Conservation (phyloP, 805 yeast species). For the Danielozyma ontarioensis region DNA sequence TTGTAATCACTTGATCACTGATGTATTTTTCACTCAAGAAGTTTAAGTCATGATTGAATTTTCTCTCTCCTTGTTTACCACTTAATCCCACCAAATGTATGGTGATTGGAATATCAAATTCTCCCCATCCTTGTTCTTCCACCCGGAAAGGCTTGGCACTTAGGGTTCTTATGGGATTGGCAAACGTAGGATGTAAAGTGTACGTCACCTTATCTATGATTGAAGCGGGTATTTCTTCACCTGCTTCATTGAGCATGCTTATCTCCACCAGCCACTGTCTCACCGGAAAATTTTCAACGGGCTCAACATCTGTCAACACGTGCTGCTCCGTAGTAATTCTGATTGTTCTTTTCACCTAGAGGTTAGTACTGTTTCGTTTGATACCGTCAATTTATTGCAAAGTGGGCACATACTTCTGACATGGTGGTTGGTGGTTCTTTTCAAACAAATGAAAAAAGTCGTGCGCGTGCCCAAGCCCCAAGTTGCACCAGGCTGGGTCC, state of each 20-base stretch:
- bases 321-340: conserved; percentile 85
- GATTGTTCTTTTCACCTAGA: conserved; percentile 72
- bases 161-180: conserved; percentile 77
- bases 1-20: conserved; percentile 69
- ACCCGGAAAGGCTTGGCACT: conserved; percentile 82
- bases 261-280: conserved; percentile 88
- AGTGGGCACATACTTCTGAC: conserved; percentile 17
- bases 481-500: too few species aligned
- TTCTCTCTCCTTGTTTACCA: conserved; percentile 86
- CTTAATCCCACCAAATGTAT: conserved; percentile 54
- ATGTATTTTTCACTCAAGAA: conserved; percentile 73
- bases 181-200: conserved; percentile 91
- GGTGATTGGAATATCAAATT: conserved; percentile 81
- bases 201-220: conserved; percentile 91
- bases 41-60: conserved; percentile 83
- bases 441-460: neutral
- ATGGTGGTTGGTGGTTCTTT: conserved; percentile 5
- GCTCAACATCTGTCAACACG: conserved; percentile 72
- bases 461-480: too few species aligned
- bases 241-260: conserved; percentile 68
- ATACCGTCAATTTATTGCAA: neutral
- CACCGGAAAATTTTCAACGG: conserved; percentile 90
- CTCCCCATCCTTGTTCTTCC: conserved; percentile 98
- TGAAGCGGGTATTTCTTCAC: conserved; percentile 78
- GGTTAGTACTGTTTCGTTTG: conserved; percentile 7